Base-by-base conservation (phyloP, 1,284 basidiomycete species). In the Fomitopsis palustris region DNA sequence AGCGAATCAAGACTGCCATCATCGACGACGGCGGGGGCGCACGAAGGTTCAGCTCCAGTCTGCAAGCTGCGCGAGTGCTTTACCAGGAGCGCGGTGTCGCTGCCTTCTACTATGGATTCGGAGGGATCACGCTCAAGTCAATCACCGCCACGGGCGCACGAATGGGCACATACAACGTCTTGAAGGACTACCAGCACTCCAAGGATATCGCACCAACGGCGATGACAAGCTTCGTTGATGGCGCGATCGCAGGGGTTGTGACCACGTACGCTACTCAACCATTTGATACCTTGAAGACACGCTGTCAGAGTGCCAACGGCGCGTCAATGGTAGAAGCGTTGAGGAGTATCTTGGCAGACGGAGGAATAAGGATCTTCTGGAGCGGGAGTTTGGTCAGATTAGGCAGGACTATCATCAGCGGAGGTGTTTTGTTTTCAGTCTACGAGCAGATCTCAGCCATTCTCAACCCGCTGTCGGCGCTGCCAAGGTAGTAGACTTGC, bases 141-240 rank as follows among this genome's bases (percentile, higher is more conserved):
- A 37, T 52, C 10, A 33, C 33, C 5, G 49, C 49, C 17, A 52
- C 49, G 7, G 49, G 14, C 2, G 49, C 33, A 3, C 49, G 49
- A 8, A 52, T 52, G 49, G 49, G 49, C 49, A 52, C 31, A 31
- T 52, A 52, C 27, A 52, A 52, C 27, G 33, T 52, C 49, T 31
- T 52, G 23, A 52, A 52, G 49, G 49, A 52, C 49, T 52, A 35
- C 49, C 17, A 52, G 49, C 49, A 37, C n/a, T 33, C 49, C 23
- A 52, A 31, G 49, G 23, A 23, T n/a, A 37, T 52, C 31, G 23
- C 7, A 19, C 49, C 31, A 10, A 35, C 17, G n/a, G 14, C 16
- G 31, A 19, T 19, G 12, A 37, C 49, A 31, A 35, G n/a, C n/a
- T 52, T 52, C 31, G 16, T 37, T n/a, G 35, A 52, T n/a, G 49